Base-by-base conservation (phyloP, 495 filamentous ascomycete species). In the Annulohypoxylon maeteangense region DNA sequence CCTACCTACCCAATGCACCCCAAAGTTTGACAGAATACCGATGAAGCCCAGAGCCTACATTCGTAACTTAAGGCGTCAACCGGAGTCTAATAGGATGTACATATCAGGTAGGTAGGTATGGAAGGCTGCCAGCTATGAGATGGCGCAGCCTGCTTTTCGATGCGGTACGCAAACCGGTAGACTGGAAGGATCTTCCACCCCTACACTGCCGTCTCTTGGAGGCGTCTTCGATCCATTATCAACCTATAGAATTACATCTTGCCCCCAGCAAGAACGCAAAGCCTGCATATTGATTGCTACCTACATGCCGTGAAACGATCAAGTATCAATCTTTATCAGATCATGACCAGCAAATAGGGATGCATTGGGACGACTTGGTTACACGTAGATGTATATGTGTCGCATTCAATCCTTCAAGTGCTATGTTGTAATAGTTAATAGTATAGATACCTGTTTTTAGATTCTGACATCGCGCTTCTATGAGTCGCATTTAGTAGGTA, bases 331-430 rank as follows among this genome's bases (percentile, higher is more conserved):
- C 16, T 29, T 27, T 32, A 54, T 18, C 27, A 53, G 22, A 25
- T 31, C 48, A 54, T 54, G 5, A 18, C 14, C 27, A 54, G 34
- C 27, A 36, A 10, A 10, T 22, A 18, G 20, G 20, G 29, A 27
- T 10, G 12, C 14, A 14, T 31, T 31, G n/a, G 36, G n/a, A 40
- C n/a, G 36, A 14, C 14, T 31, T 2, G 22, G 47, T 29, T 14
- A 22, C 23, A 22, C 29, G 47, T 22, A 14, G 11, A 29, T 29
- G n/a, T 29, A 14, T 29, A 3, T n/a, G 8, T 29, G 48, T 53
- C 48, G 48, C 48, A 53, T 29, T 12, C n/a, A 54, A 54, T 54
- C 50, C 50, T 34, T 18, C n/a, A 4, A 54, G 27, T n/a, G 20
- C 6, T 20, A 34, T 32, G 10, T 54, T 5, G n/a, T 18, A 0